Conservation (phyloP, 2,329 filamentous ascomycete species). For the Aspergillus costaricaensis region DNA sequence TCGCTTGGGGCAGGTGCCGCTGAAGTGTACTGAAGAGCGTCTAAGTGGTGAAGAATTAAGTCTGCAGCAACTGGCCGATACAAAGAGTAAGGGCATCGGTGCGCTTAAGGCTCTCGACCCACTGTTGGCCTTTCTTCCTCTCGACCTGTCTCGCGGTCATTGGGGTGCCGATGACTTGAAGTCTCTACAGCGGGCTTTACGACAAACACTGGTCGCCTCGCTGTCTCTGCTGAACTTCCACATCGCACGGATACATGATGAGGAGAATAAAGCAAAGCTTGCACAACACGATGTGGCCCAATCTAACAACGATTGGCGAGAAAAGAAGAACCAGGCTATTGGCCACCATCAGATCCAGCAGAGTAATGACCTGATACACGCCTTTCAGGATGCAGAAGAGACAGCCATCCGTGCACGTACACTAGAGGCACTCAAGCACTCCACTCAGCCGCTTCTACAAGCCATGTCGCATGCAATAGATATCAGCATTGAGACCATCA, state of each 20-base stretch:
- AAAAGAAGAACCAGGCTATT: background rate
- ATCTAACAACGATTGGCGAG: background rate
- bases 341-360: slow-evolving; percentile 27
- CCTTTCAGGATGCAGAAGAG: slow-evolving; percentile 41
- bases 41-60: slow-evolving; percentile 22
- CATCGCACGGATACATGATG: slow-evolving; percentile 30
- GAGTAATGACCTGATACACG: slow-evolving; percentile 37
- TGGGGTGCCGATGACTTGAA: slow-evolving; percentile 51
- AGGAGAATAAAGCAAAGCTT: background rate
- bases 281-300: background rate
- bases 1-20: slow-evolving; percentile 27
- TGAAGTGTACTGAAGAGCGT: slow-evolving; percentile 33
- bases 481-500: slow-evolving; percentile 31
- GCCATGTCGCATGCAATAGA: slow-evolving; percentile 31
- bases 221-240: slow-evolving; percentile 49
- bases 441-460: slow-evolving; percentile 28
- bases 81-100: slow-evolving; percentile 38
- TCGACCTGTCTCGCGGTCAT: slow-evolving; percentile 50
- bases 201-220: slow-evolving; percentile 38
- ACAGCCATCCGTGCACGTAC: slow-evolving; percentile 17
- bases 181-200: slow-evolving; percentile 39
- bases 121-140: slow-evolving; percentile 46
- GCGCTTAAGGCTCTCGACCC: slow-evolving; percentile 44
- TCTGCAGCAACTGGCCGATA: slow-evolving; percentile 27
- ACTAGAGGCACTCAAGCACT: slow-evolving; percentile 35